Evolutionary conservation across 768 basidiomycete species (phyloP).

Genomic region (Trametes gibbosa): DNA sequence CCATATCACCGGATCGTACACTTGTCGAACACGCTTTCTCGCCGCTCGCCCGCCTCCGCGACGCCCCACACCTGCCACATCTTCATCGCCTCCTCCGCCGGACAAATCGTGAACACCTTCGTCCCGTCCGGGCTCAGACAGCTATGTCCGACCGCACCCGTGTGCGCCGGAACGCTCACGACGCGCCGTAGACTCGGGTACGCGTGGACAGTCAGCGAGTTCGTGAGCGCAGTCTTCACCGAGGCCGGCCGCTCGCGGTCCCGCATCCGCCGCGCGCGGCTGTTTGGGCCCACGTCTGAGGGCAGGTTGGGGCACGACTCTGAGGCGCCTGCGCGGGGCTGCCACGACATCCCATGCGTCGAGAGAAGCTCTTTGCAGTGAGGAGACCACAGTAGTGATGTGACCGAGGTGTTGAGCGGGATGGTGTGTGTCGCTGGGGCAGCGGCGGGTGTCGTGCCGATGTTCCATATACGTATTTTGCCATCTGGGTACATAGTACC

Average conservation of each 20-base stretch:
- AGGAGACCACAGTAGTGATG: conserved; percentile 58
- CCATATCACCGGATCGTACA: conserved; percentile 41
- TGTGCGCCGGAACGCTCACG: conserved; percentile 56
- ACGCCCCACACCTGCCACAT: conserved; percentile 67
- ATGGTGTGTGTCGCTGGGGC: conserved; percentile 50
- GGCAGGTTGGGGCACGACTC: conserved; percentile 16
- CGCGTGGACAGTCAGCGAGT: conserved; percentile 46
- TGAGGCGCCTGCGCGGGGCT: conserved; percentile 16
- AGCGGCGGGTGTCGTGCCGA: conserved; percentile 43
- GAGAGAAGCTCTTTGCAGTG: conserved; percentile 57
- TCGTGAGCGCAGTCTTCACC: conserved; percentile 31
- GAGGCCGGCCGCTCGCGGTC: conserved; percentile 24
- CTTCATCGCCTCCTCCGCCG: conserved; percentile 65
- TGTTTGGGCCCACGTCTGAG: conserved; percentile 11
- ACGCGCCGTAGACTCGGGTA: conserved; percentile 54
- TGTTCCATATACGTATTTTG: conserved; percentile 52
- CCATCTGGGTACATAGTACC: conserved; percentile 67
- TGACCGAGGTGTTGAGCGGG: conserved; percentile 48
- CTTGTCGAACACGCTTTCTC: conserved; percentile 45
- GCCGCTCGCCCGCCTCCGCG: conserved; percentile 31
- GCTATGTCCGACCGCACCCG: conserved; percentile 53
- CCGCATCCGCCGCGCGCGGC: conserved; percentile 19
- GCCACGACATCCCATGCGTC: conserved; percentile 55
- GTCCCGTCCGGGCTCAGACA: conserved; percentile 64
- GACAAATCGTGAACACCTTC: conserved; percentile 61